Conservation (phyloP, 306 rosid genomes). For the Acacia melanoxylon region DNA sequence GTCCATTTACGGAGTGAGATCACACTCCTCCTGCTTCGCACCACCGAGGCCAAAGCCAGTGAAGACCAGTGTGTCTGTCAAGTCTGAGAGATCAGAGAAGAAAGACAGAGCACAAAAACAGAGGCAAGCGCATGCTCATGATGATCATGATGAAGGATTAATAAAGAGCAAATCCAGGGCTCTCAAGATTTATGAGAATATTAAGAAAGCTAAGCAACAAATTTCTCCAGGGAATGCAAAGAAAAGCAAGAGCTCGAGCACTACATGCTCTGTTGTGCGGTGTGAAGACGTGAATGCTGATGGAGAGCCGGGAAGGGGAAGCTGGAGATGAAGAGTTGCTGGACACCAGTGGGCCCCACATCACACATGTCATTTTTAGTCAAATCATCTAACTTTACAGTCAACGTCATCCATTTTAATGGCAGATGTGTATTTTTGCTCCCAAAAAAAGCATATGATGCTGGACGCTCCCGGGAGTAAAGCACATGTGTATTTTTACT, state of each 20-base stretch:
- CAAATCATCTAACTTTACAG: too few relatives aligned
- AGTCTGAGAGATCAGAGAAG: conserved; percentile 32
- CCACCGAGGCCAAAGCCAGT: conserved; percentile 57
- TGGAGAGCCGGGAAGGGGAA: too few relatives aligned
- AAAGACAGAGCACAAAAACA: conserved; percentile 32
- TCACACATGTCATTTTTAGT: too few relatives aligned
- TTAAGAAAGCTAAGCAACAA: conserved; percentile 88
- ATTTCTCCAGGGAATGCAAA: conserved; percentile 65
- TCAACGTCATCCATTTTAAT: too few relatives aligned
- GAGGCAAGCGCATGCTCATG: conserved; percentile 2
- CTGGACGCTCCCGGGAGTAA: too few relatives aligned
- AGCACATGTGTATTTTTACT: too few relatives aligned
- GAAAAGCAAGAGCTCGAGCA: conserved; percentile 28
- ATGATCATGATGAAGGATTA: conserved; percentile 25
- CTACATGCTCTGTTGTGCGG: conserved; percentile 23
- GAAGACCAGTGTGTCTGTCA: conserved; percentile 40
- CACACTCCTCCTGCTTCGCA: conserved; percentile 52
- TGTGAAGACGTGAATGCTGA: conserved; percentile 18
- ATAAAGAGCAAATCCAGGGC: conserved; percentile 78
- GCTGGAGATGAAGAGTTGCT: too few relatives aligned
- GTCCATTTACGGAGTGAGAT: conserved; percentile 43
- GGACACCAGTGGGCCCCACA: too few relatives aligned
- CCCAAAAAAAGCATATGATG: too few relatives aligned
- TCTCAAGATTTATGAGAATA: conserved; percentile 67
- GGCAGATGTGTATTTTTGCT: too few relatives aligned